Evolutionary conservation across 1,284 basidiomycete genomes (phyloP).

Genomic region (Ceratobasidium sp.): DNA sequence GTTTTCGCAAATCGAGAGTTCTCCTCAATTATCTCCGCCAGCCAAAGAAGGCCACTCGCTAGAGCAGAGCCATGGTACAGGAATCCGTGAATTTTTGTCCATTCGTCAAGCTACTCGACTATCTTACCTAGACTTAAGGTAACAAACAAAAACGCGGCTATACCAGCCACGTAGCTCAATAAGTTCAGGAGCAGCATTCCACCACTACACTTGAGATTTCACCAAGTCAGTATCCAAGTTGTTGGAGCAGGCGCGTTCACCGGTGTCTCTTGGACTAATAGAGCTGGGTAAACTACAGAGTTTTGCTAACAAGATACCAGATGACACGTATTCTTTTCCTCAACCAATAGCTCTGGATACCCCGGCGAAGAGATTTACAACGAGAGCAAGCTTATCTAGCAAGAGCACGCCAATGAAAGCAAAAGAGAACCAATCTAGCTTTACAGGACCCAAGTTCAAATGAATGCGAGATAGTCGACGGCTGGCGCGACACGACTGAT

Average conservation of each 20-base stretch:
- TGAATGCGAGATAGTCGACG: conserved; percentile 4
- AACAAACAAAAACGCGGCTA: conserved; percentile 76
- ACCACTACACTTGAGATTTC: not conserved
- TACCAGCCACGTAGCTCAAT: conserved; percentile 63
- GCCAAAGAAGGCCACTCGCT: conserved; percentile 91
- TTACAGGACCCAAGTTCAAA: not conserved
- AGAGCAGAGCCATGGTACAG: conserved; percentile 44
- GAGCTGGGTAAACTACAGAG: not conserved
- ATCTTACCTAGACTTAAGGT: conserved; percentile 74
- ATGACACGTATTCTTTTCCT: conserved; percentile 1
- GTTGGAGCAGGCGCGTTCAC: not conserved
- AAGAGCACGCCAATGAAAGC: not conserved
- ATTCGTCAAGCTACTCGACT: conserved; percentile 6
- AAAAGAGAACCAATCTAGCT: not conserved
- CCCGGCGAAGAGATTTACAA: not conserved
- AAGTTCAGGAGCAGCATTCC: conserved; percentile 48
- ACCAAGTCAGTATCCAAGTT: not conserved
- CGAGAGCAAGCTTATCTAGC: not conserved
- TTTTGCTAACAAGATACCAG: not conserved
- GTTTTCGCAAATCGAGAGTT: conserved; percentile 79
- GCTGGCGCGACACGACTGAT: conserved; percentile 1
- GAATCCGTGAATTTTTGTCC: conserved; percentile 3
- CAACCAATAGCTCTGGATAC: not conserved
- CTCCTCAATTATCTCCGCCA: conserved; percentile 94
- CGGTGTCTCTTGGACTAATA: no score